These are phyloP conservation scores for Cutaneotrichosporon mucoides DNA, from an alignment of 1,284 basidiomycete species.

Conservation along the genomic window DNA sequence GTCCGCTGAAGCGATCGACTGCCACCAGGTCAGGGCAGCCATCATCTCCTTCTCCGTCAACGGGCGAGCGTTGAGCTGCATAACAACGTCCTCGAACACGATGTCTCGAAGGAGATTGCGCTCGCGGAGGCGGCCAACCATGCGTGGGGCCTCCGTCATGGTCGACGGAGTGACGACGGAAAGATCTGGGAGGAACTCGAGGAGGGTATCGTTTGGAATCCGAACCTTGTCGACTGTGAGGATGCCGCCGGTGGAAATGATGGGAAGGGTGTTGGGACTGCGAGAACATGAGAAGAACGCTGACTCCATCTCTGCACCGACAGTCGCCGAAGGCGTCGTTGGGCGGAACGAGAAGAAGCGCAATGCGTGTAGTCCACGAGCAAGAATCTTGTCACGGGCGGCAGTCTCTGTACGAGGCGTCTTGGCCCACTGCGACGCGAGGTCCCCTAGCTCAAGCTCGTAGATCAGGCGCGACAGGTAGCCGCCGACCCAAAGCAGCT, in stretches of 20 bases:
- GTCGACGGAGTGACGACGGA: conserved; percentile 70
- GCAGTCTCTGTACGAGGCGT: conserved; percentile 50
- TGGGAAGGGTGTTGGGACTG: conserved; percentile 56
- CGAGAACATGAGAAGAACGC: conserved; percentile 71
- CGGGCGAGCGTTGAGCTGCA: conserved; percentile 70
- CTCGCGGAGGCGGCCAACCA: conserved; percentile 64
- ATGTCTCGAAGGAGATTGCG: conserved; percentile 73
- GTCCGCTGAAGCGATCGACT: conserved; percentile 56
- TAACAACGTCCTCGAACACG: conserved; percentile 77
- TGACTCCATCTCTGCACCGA: conserved; percentile 71
- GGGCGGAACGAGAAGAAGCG: conserved; percentile 82
- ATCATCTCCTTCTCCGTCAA: conserved; percentile 71
- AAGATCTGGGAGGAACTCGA: conserved; percentile 73
- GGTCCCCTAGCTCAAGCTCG: conserved; percentile 67
- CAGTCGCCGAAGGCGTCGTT: conserved; percentile 80
- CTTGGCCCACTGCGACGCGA: conserved; percentile 47
- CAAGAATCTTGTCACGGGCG: conserved; percentile 58
- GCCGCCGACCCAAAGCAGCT: conserved; percentile 78
- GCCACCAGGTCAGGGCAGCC: conserved; percentile 88
- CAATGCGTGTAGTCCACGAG: conserved; percentile 72
- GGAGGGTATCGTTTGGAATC: conserved; percentile 69
- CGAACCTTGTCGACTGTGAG: conserved; percentile 67
- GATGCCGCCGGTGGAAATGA: conserved; percentile 78
- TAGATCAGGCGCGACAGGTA: conserved; percentile 74
- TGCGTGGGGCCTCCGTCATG: conserved; percentile 59